phyloP scores from a whole-genome alignment of 1,139 yeast genomes.

The Yamadazyma pseudoaaseri region DNA sequence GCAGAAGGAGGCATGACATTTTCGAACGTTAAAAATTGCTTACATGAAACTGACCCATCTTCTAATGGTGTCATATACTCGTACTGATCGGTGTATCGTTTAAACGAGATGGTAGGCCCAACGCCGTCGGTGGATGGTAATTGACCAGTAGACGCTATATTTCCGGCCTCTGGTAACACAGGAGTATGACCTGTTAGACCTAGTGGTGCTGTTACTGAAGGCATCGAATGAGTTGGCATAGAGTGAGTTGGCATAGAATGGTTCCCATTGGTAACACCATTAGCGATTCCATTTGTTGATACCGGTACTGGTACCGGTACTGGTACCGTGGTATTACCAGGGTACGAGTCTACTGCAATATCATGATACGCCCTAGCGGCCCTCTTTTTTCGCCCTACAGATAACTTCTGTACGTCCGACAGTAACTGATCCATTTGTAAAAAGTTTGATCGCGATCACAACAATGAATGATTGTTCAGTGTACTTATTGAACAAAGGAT shows the following conservation, averaged over 20 bases:
- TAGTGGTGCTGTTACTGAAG: too few relatives aligned
- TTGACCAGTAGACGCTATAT: too few relatives aligned
- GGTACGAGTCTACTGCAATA: too few relatives aligned
- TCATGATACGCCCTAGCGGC: conserved; percentile 46
- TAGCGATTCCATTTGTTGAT: too few relatives aligned
- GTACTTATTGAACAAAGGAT: conserved; percentile 36
- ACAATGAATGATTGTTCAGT: conserved; percentile 31
- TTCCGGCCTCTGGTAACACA: too few relatives aligned
- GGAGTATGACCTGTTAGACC: too few relatives aligned
- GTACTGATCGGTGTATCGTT: conserved; percentile 54
- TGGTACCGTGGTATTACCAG: too few relatives aligned
- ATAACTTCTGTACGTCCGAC: conserved; percentile 6
- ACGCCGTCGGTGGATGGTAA: too few relatives aligned
- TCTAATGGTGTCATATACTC: conserved; percentile 35
- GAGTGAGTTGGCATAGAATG: too few relatives aligned
- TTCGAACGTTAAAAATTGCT: conserved; percentile 65
- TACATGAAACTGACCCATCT: conserved; percentile 18
- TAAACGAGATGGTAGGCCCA: conserved; percentile 49
- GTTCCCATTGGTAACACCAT: too few relatives aligned
- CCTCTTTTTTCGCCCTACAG: conserved; percentile 32
- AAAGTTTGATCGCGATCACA: neutral
- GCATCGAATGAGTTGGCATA: too few relatives aligned
- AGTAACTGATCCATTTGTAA: conserved; percentile 14
- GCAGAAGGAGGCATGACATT: conserved; percentile 82
- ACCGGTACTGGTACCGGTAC: too few relatives aligned